Evolutionary conservation across 805 yeast genomes (phyloP).

Genomic region (Soucietia sequanensis): DNA sequence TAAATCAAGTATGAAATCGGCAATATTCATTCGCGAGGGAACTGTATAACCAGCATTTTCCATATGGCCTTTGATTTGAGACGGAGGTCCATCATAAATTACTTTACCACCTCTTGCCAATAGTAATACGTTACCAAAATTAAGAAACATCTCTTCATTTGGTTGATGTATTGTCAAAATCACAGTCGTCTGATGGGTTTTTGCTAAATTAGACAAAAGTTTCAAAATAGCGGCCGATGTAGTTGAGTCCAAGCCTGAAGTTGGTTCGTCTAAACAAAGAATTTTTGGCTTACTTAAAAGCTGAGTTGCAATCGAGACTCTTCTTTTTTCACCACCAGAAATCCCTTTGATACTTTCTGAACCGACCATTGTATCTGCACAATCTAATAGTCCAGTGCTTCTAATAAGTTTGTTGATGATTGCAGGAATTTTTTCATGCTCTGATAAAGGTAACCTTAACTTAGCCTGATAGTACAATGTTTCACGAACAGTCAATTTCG

Average conservation of each 20-base stretch:
- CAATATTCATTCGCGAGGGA: conserved; percentile 64
- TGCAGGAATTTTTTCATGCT: conserved; percentile 39
- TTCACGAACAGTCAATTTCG: conserved; percentile 75
- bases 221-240: conserved; percentile 68
- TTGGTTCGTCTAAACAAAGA: conserved; percentile 80
- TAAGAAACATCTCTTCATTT: conserved; percentile 58
- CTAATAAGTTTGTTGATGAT: conserved; percentile 58
- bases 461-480: conserved; percentile 71
- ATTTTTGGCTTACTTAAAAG: conserved; percentile 69
- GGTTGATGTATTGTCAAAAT: conserved; percentile 84
- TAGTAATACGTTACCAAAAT: conserved; percentile 69
- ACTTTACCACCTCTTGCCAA: conserved; percentile 73
- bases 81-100: conserved; percentile 62
- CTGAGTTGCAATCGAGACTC: conserved; percentile 82
- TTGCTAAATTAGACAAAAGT: conserved; percentile 56
- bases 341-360: conserved; percentile 38
- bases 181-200: conserved; percentile 62
- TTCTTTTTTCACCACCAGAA: conserved; percentile 63
- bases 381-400: conserved; percentile 68
- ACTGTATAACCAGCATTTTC: conserved; percentile 38
- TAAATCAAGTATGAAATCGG: conserved; percentile 72
- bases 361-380: conserved; percentile 65
- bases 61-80: conserved; percentile 48
- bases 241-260: conserved; percentile 82
- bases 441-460: conserved; percentile 51